Base-by-base conservation (phyloP, 2,329 filamentous ascomycete species). In the Cylindrodendrum hubeiense region DNA sequence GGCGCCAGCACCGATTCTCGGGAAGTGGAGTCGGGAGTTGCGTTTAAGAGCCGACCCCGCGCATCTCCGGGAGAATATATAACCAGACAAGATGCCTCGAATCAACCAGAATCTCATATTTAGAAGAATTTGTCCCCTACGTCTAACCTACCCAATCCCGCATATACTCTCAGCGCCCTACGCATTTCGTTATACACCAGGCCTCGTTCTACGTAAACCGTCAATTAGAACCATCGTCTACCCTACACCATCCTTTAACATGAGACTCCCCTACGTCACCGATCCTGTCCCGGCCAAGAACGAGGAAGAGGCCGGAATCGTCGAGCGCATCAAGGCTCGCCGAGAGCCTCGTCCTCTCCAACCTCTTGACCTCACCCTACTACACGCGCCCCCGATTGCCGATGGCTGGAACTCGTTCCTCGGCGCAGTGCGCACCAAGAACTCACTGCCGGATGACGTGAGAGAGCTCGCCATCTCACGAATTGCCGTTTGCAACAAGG, bases 401-500 rank as follows among this genome's bases (percentile, higher is more conserved):
- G 90, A 93, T 79, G 93, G 93, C 56, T 93, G 90, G 90, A 93
- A 92, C 81, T 80, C 83, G 13, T 90, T 93, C 77, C 84, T 93
- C 12, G 90, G 90, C 64, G 88, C 88, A 26, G 78, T 91, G 34
- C 86, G 89, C 68, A 89, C 87, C 44, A 80, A 80, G 68, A 87
- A 87, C 24, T 76, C 74, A 4, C 73, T 91, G 6, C 59, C 79
- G 4, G 85, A 83, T 52, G 84, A 87, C 71, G 75, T 94, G 57
- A 89, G 92, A 70, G 93, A 97, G 82, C 84, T 95, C 19, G 91
- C 92, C 69, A 95, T 97, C 72, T 93, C 89, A 74, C 87, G 93
- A 52, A 92, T 97, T 15, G 94, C 94, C 13, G 90, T 91, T 17
- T 86, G 93, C 73, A 97, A 97, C 79, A 80, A 86, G 19, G 94